Evolutionary conservation across 2,329 filamentous ascomycete species (phyloP), one percentile per base, ranked within the genome.

Genomic region (Cytospora schulzeri): DNA sequence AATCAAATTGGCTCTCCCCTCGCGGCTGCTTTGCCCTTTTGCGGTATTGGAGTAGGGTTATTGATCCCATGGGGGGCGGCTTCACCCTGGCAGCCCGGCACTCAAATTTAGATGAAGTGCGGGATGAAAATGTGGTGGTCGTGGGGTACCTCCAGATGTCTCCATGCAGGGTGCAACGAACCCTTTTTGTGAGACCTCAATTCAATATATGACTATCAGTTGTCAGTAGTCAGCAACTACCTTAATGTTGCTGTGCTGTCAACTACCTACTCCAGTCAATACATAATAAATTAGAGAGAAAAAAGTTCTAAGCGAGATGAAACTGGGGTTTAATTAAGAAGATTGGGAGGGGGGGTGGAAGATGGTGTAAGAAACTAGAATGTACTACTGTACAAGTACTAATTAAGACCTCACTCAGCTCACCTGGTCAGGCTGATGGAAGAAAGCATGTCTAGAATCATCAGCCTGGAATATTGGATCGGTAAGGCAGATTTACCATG

Each of bases 281-380:
- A n/a, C n/a, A n/a, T n/a, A n/a, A n/a, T n/a, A n/a, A n/a, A n/a
- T n/a, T n/a, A n/a, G n/a, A n/a, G n/a, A n/a, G n/a, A n/a, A n/a
- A n/a, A n/a, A n/a, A n/a, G n/a, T n/a, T n/a, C n/a, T n/a, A 51
- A 51, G 58, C 33, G 31, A 52, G 38, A 61, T 61, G 51, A 55
- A 38, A 31, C 52, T 61, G 41, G 19, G 59, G 50, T 31, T 33
- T 26, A n/a, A 61, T 50, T n/a, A n/a, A 14, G 29, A 22, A 54
- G 50, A n/a, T n/a, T n/a, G n/a, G 58, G 58, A 33, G 38, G 38
- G 22, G 9, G 38, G 17, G 8, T 14, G 50, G 53, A 53, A 53
- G n/a, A n/a, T n/a, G n/a, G n/a, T n/a, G n/a, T n/a, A n/a, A n/a
- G n/a, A n/a, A n/a, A n/a, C n/a, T 53, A 45, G 22, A 60, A 52